These are phyloP conservation scores for Wickerhamomyces subpelliculosus DNA, from an alignment of 805 yeast species.

Conservation along the genomic window DNA sequence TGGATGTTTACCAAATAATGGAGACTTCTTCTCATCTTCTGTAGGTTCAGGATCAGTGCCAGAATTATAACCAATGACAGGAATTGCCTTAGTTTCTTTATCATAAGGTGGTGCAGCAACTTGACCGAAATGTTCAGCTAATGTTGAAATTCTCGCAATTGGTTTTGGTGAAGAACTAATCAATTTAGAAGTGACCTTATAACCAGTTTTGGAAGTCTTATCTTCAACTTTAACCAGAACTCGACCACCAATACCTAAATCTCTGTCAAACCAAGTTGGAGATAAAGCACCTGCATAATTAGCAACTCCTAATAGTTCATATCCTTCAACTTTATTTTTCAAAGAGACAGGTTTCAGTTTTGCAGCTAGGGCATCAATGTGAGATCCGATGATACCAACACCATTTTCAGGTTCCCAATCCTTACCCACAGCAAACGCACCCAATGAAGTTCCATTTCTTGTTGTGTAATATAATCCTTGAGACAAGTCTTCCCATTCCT, in stretches of 20 bases:
- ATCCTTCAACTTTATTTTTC: conserved; percentile 61
- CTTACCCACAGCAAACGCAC: conserved; percentile 64
- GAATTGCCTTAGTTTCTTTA: conserved; percentile 70
- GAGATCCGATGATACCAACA: conserved; percentile 67
- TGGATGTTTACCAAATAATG: conserved; percentile 63
- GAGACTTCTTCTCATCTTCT: conserved; percentile 55
- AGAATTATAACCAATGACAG: conserved; percentile 57
- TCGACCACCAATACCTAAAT: conserved; percentile 78
- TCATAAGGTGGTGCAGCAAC: conserved; percentile 68
- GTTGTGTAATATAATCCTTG: conserved; percentile 58
- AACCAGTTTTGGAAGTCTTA: conserved; percentile 20
- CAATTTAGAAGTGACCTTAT: conserved; percentile 33
- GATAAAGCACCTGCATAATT: conserved; percentile 72
- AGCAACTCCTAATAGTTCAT: conserved; percentile 73
- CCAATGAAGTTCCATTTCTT: conserved; percentile 61
- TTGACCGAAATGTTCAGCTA: conserved; percentile 83
- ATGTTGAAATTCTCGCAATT: conserved; percentile 73
- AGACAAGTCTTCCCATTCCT: conserved; percentile 24
- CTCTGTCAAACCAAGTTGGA: conserved; percentile 76
- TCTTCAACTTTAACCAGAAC: conserved; percentile 43
- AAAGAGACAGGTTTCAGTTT: conserved; percentile 67
- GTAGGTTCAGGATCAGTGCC: conserved; percentile 39
- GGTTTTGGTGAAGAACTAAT: conserved; percentile 59
- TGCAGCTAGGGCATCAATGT: conserved; percentile 65
- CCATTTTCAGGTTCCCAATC: conserved; percentile 61